These are phyloP conservation scores for Solanum pennellii DNA, from an alignment of 257 asterid genomes.

Conservation along the genomic window DNA sequence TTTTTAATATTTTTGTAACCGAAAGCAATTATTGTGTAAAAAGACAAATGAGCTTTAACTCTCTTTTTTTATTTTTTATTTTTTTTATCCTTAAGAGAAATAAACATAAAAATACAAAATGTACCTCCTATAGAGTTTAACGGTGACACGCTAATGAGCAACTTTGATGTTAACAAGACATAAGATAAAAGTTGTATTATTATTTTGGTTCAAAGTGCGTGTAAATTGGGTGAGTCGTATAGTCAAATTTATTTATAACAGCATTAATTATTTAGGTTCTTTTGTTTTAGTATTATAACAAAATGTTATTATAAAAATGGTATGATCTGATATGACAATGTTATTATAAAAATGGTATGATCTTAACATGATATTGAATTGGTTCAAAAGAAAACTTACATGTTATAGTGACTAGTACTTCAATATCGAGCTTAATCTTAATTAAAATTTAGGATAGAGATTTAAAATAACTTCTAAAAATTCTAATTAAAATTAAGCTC, in stretches of 20 bases:
- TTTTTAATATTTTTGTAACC: not conserved
- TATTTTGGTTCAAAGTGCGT: not conserved
- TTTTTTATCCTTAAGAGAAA: too few species aligned
- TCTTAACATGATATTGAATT: too few species aligned
- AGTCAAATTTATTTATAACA: not conserved
- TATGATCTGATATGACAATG: not conserved
- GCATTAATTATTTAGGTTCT: not conserved
- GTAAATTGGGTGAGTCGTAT: not conserved
- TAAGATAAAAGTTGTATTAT: not conserved
- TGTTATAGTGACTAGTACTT: not conserved
- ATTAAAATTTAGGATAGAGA: not conserved
- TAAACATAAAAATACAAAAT: not conserved
- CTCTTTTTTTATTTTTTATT: not conserved
- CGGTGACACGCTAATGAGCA: not conserved
- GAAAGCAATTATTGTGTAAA: not conserved
- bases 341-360: not conserved
- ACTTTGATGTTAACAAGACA: not conserved
- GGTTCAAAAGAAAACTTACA: too few species aligned
- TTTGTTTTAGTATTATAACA: not conserved
- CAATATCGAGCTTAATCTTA: not conserved
- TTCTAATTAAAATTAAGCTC: too few species aligned
- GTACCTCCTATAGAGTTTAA: not conserved
- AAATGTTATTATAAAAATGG: not conserved
- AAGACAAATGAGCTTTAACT: not conserved
- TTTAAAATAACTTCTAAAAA: too few species aligned